Evolutionary conservation across 345 rosid genomes (phyloP).

Genomic region (Ricinus communis): DNA sequence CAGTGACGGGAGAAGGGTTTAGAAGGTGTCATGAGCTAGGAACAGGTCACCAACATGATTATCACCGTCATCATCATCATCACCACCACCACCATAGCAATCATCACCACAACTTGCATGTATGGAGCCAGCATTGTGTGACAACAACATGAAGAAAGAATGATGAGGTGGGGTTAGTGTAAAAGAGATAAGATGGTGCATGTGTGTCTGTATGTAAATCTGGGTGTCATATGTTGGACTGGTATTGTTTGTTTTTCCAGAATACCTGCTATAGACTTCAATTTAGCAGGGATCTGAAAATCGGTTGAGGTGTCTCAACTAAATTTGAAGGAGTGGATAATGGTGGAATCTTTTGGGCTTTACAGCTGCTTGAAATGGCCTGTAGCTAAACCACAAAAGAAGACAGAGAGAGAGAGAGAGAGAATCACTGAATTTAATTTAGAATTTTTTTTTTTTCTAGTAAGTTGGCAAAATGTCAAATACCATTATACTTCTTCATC

Average conservation of each 20-base stretch:
- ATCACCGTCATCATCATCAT: conserved; percentile 18
- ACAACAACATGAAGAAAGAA: conserved; percentile 45
- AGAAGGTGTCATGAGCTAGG: conserved; percentile 46
- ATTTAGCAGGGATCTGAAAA: no score
- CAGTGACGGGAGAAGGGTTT: conserved; percentile 36
- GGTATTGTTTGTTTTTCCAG: background rate
- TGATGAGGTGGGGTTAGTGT: background rate
- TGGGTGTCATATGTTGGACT: background rate
- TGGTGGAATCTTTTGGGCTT: no score
- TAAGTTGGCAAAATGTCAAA: no score
- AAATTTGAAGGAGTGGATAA: no score
- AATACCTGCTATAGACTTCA: background rate
- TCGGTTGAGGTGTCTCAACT: background rate
- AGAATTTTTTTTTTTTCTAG: no score
- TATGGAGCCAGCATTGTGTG: conserved; percentile 64
- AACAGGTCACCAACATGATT: conserved; percentile 19
- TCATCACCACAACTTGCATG: conserved; percentile 40
- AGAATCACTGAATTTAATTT: no score
- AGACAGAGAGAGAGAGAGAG: no score
- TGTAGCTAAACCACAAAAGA: no score
- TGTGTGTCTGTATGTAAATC: background rate
- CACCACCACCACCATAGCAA: conserved; percentile 24
- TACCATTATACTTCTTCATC: no score
- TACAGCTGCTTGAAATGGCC: no score
- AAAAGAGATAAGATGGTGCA: background rate